Percentiles rank a stretch among this genome's conserved stretches.
Evolutionary conservation across 768 basidiomycete genomes (phyloP).

Genomic region (Exidia glandulosa): DNA sequence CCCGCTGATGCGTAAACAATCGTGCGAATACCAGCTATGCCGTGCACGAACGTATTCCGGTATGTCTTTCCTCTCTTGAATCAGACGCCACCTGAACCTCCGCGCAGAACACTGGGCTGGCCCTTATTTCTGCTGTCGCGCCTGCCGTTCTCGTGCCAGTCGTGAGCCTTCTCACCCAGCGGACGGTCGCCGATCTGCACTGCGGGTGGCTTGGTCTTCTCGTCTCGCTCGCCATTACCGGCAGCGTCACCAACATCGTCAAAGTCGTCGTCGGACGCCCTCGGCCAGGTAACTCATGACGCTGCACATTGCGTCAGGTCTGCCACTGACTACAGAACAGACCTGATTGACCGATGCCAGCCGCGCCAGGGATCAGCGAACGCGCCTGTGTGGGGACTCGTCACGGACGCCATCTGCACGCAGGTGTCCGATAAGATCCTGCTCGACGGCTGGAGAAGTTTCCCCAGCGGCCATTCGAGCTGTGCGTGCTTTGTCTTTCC

Average conservation of each 20-base stretch:
- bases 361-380: conserved; percentile 55
- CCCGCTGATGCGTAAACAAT: conserved; percentile 11
- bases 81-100: conserved; percentile 6
- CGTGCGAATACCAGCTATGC: conserved; percentile 45
- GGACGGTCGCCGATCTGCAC: conserved; percentile 87
- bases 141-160: conserved; percentile 60
- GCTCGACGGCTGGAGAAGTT: conserved; percentile 82
- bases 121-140: conserved; percentile 39
- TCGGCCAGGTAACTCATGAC: conserved; percentile 49
- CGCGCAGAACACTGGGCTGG: conserved; percentile 8
- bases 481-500: conserved; percentile 33
- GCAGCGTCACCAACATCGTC: conserved; percentile 69
- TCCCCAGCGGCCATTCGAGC: conserved; percentile 86
- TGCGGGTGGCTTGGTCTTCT: conserved; percentile 31
- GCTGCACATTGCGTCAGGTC: neutral
- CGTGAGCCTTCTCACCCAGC: conserved; percentile 59
- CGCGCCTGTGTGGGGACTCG: conserved; percentile 54
- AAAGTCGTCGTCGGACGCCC: conserved; percentile 82
- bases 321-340: conserved; percentile 19
- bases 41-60: conserved; percentile 68
- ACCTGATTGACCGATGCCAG: conserved; percentile 60
- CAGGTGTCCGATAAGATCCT: conserved; percentile 47
- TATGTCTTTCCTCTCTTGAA: conserved; percentile 22
- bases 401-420: conserved; percentile 70
- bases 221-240: conserved; percentile 50